Base-by-base conservation (phyloP, 345 rosid species). In the Rhodomyrtus tomentosa region DNA sequence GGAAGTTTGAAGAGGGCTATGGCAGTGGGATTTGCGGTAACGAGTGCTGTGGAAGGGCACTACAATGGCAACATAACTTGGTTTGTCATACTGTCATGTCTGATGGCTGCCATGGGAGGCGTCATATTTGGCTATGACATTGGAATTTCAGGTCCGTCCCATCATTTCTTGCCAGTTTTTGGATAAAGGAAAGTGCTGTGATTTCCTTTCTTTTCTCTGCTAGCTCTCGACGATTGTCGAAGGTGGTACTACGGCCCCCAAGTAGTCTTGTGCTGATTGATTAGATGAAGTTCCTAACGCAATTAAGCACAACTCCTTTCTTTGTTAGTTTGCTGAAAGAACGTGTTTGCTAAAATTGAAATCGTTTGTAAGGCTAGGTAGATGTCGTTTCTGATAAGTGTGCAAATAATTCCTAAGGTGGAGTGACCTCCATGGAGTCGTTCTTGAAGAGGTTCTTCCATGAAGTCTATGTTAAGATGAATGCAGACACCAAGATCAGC, bases 91-190 rank as follows among this genome's bases (percentile, higher is more conserved):
- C 87, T 94, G 11, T 96, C 98, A 13, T 95, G 98, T 85, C 89
- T 93, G 87, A 90, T 93, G 93, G 99, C 99, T 29, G 95, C 94
- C 90, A 94, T 90, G 93, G 99, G 99, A 84, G 99, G 99, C 48
- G 91, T 93, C 58, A 90, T 96, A 84, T 95, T 94, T 62, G 98
- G 99, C 87, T 96, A 94, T 84, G 99, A 96, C 88, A 92, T 95
- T 81, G 99, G 99, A 55, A 92, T 92, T 84, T 86, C 96, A 86
- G 98, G 98, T 95, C 73, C 14, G 81, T 24, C 1, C 10, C 72
- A 49, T 16, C 6, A 42, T 42, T 42, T 8, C 2, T 32, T 38
- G 6, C 32, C 48, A 12, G 4, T 80, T 18, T 68, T 4, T 68
- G 79, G 79, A 68, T 68, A 68, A 68, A 42, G 45, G 16, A 4